Conservation (phyloP, 2,329 filamentous ascomycete genomes). For the Hymenoscyphus scutula region DNA sequence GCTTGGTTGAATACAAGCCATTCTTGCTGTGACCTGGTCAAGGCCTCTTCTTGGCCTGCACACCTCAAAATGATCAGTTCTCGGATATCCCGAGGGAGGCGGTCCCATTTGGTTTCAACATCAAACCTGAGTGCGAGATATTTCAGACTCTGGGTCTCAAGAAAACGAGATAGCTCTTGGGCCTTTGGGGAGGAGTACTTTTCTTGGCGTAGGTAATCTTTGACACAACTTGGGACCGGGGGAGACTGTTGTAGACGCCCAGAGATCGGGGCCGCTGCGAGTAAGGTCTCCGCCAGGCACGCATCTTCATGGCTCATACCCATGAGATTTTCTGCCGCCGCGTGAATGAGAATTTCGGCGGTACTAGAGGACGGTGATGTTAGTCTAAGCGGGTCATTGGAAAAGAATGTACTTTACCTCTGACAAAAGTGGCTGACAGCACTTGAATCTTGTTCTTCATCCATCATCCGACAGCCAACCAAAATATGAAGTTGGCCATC, state of each 20-base stretch:
- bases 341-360: slow-evolving; percentile 25
- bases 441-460: slow-evolving; percentile 22
- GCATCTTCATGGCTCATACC: slow-evolving; percentile 34
- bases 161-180: slow-evolving; percentile 21
- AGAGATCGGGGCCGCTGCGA: slow-evolving; percentile 13
- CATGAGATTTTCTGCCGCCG: slow-evolving; percentile 22
- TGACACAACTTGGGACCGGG: slow-evolving; percentile 18
- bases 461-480: slow-evolving; percentile 27
- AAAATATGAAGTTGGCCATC: slow-evolving; percentile 23
- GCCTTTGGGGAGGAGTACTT: slow-evolving; percentile 39
- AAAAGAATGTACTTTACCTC: slow-evolving; percentile 18
- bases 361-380: slow-evolving; percentile 12
- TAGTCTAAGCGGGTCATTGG: neutral
- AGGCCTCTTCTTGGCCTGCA: slow-evolving; percentile 38
- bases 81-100: slow-evolving; percentile 45
- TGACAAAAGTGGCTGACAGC: slow-evolving; percentile 26
- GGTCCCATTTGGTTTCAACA: slow-evolving; percentile 51
- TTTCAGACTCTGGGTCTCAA: slow-evolving; percentile 42
- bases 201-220: slow-evolving; percentile 22
- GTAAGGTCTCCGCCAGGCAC: slow-evolving; percentile 41
- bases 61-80: slow-evolving; percentile 46
- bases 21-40: slow-evolving; percentile 25
- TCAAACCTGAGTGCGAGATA: slow-evolving; percentile 49
- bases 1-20: slow-evolving; percentile 27
- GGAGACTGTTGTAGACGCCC: slow-evolving; percentile 10